Conservation (phyloP, 805 yeast species). For the Candida orba region DNA sequence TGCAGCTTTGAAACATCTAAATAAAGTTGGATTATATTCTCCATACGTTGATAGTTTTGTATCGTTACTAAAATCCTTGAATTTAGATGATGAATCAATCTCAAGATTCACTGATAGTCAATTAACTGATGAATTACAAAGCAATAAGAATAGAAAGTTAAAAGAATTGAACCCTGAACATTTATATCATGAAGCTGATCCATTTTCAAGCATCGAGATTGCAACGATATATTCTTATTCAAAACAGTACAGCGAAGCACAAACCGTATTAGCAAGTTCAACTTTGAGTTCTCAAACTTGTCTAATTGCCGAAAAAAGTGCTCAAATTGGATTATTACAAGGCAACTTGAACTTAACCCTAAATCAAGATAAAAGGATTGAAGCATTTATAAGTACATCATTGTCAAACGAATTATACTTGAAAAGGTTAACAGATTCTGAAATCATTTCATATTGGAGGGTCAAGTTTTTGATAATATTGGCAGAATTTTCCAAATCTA, state of each 20-base stretch:
- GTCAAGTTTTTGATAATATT: slow-evolving; percentile 19
- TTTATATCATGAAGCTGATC: slow-evolving; percentile 20
- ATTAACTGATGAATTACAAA: slow-evolving; percentile 4
- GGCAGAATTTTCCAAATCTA: slow-evolving; percentile 19
- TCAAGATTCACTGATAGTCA: slow-evolving; percentile 4
- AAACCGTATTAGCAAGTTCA: slow-evolving; percentile 12
- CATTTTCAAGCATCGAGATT: slow-evolving; percentile 10
- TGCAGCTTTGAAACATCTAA: slow-evolving; percentile 14
- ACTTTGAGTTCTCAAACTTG: slow-evolving; percentile 13
- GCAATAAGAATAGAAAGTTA: slow-evolving; percentile 4
- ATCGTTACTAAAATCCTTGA: slow-evolving; percentile 2
- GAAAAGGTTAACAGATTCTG: slow-evolving; percentile 19
- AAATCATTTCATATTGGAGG: slow-evolving; percentile 22
- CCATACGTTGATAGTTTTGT: slow-evolving; percentile 15
- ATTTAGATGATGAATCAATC: background rate
- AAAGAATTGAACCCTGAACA: slow-evolving; percentile 13
- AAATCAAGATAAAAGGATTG: slow-evolving; percentile 21
- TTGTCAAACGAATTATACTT: slow-evolving; percentile 18
- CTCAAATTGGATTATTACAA: slow-evolving; percentile 20
- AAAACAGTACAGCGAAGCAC: slow-evolving; percentile 18
- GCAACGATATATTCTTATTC: slow-evolving; percentile 14
- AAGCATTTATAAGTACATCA: slow-evolving; percentile 17
- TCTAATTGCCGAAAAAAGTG: slow-evolving; percentile 14
- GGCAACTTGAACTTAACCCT: slow-evolving; percentile 8
- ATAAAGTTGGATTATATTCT: slow-evolving; percentile 10